Conservation (phyloP, 106 monocot genomes). For the Dioscorea alata region DNA sequence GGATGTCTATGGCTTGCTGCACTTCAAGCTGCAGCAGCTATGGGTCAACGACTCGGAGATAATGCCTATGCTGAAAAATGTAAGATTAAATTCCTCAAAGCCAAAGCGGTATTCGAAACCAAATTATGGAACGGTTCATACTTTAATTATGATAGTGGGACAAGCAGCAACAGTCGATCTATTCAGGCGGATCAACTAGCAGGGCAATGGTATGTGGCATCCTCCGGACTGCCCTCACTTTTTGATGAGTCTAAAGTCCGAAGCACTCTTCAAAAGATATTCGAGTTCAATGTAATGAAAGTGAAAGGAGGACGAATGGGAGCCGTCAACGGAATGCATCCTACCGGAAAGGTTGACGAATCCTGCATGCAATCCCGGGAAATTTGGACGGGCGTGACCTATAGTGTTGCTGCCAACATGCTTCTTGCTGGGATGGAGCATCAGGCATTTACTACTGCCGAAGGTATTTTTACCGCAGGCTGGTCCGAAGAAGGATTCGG, state of each 20-base stretch:
- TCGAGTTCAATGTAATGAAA: conserved; percentile 92
- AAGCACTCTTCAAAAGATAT: conserved; percentile 83
- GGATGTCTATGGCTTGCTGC: conserved; percentile 94
- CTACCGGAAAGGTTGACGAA: conserved; percentile 84
- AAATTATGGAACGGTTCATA: conserved; percentile 97
- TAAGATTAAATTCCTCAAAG: conserved; percentile 62
- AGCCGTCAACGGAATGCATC: conserved; percentile 95
- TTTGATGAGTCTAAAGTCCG: conserved; percentile 75
- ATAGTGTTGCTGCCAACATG: conserved; percentile 84
- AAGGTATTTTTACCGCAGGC: conserved; percentile 80
- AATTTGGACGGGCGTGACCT: conserved; percentile 98
- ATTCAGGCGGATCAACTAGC: conserved; percentile 98
- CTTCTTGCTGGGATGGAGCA: conserved; percentile 85
- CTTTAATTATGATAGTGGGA: conserved; percentile 91
- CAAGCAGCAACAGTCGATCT: conserved; percentile 71
- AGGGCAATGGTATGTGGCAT: conserved; percentile 93
- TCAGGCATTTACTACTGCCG: conserved; percentile 86
- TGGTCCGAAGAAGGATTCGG: conserved; percentile 99
- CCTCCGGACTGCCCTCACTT: conserved; percentile 78
- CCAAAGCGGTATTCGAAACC: conserved; percentile 59
- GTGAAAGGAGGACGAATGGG: conserved; percentile 91
- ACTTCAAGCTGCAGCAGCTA: conserved; percentile 80
- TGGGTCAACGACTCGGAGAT: conserved; percentile 86
- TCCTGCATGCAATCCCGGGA: conserved; percentile 95
- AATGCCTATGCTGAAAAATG: conserved; percentile 66